Base-by-base conservation (phyloP, 495 filamentous ascomycete genomes). In the Aspergillus campestris region DNA sequence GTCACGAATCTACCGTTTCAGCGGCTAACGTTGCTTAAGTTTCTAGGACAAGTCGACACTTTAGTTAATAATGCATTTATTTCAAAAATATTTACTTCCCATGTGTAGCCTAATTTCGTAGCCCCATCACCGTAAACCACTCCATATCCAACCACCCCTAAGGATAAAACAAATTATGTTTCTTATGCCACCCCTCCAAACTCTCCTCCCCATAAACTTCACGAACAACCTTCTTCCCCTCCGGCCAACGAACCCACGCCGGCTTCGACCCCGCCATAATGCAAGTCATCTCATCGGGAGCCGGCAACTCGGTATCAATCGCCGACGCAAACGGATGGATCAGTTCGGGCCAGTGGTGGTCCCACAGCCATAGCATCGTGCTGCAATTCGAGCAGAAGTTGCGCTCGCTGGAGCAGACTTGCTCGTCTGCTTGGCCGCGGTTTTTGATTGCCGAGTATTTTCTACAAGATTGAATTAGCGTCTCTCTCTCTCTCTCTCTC, bases 301-400 rank as follows among this genome's bases (percentile, higher is more conserved):
- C 62, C 1, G 71, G 73, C 48, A 79, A 39, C 27, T 71, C 65
- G 4, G 73, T 73, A 56, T 79, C 75, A 45, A 79, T 77, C 35
- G 74, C 77, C 13, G 73, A 69, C 1, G 74, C 70, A 59, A 79
- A 79, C 0, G 75, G 77, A 51, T 78, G 75, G 46, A 77, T 75
- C 40, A 79, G 41, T 47, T 79, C 74, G 6, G 74, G 73, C 73
- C 70, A 79, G 18, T 69, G 60, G 28, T 62, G 51, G 49, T 73
- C 67, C 65, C 66, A 75, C 6, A 71, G 49, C 64, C 71, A 71
- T 5, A 76, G 61, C 74, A 76, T 76, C 1, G 64, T 60, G 37
- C 64, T 64, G 52, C 75, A 79, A 41, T 69, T 71, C 5, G 69
- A 71, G 55, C 72, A 79, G 47, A 78, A 79, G 51, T 62, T 75